These are phyloP conservation scores for Hordeum marinum DNA, from an alignment of 176 grass and related monocot genomes.

Conservation along the genomic window DNA sequence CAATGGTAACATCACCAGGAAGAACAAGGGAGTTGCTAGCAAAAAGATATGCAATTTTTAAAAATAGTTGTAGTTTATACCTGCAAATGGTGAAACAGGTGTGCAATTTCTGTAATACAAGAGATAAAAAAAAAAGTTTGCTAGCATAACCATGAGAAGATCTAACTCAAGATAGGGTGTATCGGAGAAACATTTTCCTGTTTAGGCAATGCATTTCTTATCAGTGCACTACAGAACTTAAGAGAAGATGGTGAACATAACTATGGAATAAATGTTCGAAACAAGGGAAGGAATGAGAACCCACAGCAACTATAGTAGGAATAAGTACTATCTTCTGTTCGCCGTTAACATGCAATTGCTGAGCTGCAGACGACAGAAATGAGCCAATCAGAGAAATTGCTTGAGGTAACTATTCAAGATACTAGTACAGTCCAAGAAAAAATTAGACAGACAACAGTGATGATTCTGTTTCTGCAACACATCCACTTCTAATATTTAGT, in stretches of 20 bases:
- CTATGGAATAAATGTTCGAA: neutral
- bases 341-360: slow-evolving; percentile 60
- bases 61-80: neutral
- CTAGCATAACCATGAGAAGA: neutral
- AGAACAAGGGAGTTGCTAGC: neutral
- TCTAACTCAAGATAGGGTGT: neutral
- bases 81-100: neutral
- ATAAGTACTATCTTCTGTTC: slow-evolving; percentile 68
- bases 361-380: slow-evolving; percentile 52
- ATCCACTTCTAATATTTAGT: neutral
- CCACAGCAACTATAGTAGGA: slow-evolving; percentile 69
- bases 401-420: neutral
- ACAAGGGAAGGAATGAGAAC: slow-evolving; percentile 29
- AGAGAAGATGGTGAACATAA: neutral
- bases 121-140: slow-evolving; percentile 1
- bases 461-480: too few species aligned
- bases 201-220: neutral
- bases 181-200: neutral
- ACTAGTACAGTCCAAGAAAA: neutral
- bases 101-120: neutral
- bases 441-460: neutral
- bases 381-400: neutral
- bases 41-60: neutral
- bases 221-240: neutral
- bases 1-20: neutral